Evolutionary conservation across 164 flowering plant genomes (phyloP).

Genomic region (Buxus sempervirens): DNA sequence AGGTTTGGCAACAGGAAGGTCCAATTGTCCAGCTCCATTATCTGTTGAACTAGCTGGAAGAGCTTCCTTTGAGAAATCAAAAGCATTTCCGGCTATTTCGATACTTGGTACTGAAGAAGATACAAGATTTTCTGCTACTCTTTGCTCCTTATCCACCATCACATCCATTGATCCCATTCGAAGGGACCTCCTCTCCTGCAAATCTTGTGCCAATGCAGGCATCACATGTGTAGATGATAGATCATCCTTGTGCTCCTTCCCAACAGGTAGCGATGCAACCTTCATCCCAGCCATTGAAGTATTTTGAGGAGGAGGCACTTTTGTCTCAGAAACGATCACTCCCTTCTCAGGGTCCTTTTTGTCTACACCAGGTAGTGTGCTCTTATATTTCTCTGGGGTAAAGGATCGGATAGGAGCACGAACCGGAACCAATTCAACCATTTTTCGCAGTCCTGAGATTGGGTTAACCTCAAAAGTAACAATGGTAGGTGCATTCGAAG

Average conservation of each 20-base stretch:
- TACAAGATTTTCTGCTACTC: conserved; percentile 11
- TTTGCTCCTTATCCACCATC: conserved; percentile 11
- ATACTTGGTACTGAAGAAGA: conserved; percentile 6
- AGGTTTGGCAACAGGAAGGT: conserved; percentile 10
- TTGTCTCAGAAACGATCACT: conserved; percentile 7
- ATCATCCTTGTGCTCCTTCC: conserved; percentile 14
- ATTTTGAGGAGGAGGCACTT: conserved; percentile 3
- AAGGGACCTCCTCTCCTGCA: conserved; percentile 28
- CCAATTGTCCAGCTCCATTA: background rate
- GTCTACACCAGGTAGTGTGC: conserved; percentile 7
- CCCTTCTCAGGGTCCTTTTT: conserved; percentile 5
- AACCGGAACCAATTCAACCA: conserved; percentile 27
- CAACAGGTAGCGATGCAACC: conserved; percentile 4
- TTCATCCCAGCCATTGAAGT: background rate
- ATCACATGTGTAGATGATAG: conserved; percentile 13
- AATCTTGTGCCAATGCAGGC: conserved; percentile 26
- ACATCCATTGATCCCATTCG: conserved; percentile 14
- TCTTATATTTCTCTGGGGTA: conserved; percentile 15
- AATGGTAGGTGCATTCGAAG: conserved; percentile 22
- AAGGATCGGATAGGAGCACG: conserved; percentile 13
- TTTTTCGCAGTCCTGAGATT: conserved; percentile 23
- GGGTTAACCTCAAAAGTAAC: conserved; percentile 30
- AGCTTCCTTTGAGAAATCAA: conserved; percentile 6
- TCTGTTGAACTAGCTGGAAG: background rate
- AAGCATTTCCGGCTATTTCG: conserved; percentile 5